Evolutionary conservation across 495 filamentous ascomycete species (phyloP), one percentile per base, ranked within the genome.

Genomic region (Penicillium flavigenum): DNA sequence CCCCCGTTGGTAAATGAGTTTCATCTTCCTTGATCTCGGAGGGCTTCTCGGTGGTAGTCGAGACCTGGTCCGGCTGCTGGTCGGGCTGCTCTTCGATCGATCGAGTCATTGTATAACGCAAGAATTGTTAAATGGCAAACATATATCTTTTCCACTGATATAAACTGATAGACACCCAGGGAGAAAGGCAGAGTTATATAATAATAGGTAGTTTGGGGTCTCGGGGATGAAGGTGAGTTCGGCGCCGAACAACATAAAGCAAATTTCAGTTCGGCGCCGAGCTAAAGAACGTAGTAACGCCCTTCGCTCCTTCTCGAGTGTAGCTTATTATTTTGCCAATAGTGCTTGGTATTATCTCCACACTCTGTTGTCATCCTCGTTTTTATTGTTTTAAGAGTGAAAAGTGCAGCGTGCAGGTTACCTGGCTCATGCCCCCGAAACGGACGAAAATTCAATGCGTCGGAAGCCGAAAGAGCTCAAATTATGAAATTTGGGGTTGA

Each of bases 21-120:
- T 36, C 31, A 26, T 47, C 42, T 19, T 38, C 20, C 0, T 17
- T 54, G 29, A 8, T 41, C 27, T 54, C 52, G 14, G 31, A 47
- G 31, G 19, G 31, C 29, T 54, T 54, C 52, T 54, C 52, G 41
- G 44, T 47, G 31, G 7, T 36, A 17, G 20, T 43, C 2, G 22
- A 29, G 14, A 2, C 17, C 29, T 49, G 20, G n/a, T 16, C 5
- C 0, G n/a, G 17, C 11, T 49, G 26, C 19, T 20, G 9, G 42
- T 44, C 20, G 9, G 14, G 19, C 42, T 24, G 10, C 19, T 44
- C 19, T 44, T 44, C 20, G 11, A 44, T 44, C 42, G 42, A 39
- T 39, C 7, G 16, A n/a, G 7, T 39, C 36, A 39, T 39, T 7
- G 36, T 39, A 39, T 39, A 39, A 39, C n/a, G 8, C 16, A 4